Evolutionary conservation across 225 moss, liverwort and hornwort genomes (phyloP), one percentile per base, ranked within the genome.

Genomic region (Polytrichum formosum): DNA sequence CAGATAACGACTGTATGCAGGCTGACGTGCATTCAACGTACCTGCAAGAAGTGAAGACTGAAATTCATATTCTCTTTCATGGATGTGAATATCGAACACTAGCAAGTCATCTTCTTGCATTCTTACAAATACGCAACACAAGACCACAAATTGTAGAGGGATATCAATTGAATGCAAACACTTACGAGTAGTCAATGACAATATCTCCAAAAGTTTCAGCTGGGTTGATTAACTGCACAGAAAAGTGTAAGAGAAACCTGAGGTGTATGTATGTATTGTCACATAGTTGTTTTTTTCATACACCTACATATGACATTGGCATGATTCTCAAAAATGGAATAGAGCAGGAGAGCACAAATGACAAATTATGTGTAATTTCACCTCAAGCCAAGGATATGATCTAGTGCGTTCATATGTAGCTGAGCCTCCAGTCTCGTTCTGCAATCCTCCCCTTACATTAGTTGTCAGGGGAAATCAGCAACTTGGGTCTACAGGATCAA

Each of bases 331-430:
- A 46, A 13, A 46, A 46, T 16, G 13, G 3, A 46, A 10, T 37
- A 46, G 46, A 13, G 46, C 7, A 46, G 4, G 16, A 46, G 13
- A 46, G 13, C 46, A 46, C 46, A 46, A 13, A 46, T 46, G 46
- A 16, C 0, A 13, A 46, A 13, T 46, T 46, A 46, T 46, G 13
- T 46, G 46, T 0, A 19, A 55, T 56, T 53, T 75, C 69, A 93
- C 96, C 93, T 98, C 97, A 72, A 98, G 92, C 97, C 97, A 98
- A 64, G 88, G 79, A 79, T 91, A 98, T 59, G 97, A 94, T 77
- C 97, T 83, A 28, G 86, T 82, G 63, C 29, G 84, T 80, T 98
- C 97, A 76, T 98, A 98, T 0, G 97, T 89, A 63, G 86, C 92
- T 78, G 82, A 79, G 55, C 97, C 97, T 67, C 97, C 97, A 83